Conservation (phyloP, 352 stramenopile species). For the Peronospora belbahrii region DNA sequence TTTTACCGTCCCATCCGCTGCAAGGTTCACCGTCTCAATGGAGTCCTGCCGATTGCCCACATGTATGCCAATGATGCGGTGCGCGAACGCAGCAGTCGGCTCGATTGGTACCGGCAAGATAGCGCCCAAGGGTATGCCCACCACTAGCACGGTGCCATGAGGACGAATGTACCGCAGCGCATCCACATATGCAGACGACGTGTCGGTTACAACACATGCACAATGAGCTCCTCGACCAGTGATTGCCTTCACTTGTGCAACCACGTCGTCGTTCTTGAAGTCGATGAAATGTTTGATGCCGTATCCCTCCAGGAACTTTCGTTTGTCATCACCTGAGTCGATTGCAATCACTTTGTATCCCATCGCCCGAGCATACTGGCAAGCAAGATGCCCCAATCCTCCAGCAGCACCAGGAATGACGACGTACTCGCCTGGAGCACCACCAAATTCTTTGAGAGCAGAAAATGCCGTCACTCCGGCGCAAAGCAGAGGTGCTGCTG, state of each 20-base stretch:
- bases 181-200: slow-evolving; percentile 40
- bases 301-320: slow-evolving; percentile 45
- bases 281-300: slow-evolving; percentile 68
- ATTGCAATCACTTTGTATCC: slow-evolving; percentile 64
- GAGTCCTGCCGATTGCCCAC: slow-evolving; percentile 49
- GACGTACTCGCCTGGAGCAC: slow-evolving; percentile 30
- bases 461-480: slow-evolving; percentile 80
- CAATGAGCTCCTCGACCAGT: slow-evolving; percentile 31
- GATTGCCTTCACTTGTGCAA: slow-evolving; percentile 27
- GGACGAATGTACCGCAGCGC: slow-evolving; percentile 53
- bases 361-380: slow-evolving; percentile 67
- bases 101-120: slow-evolving; percentile 12
- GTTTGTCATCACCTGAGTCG: slow-evolving; percentile 49
- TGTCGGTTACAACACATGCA: slow-evolving; percentile 64
- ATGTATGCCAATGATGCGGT: slow-evolving; percentile 42
- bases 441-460: slow-evolving; percentile 50
- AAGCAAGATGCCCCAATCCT: slow-evolving; percentile 63
- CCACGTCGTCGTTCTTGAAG: slow-evolving; percentile 38
- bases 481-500: slow-evolving; percentile 69
- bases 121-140: slow-evolving; percentile 52
- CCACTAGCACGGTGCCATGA: slow-evolving; percentile 49
- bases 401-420: slow-evolving; percentile 56
- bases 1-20: slow-evolving; percentile 29
- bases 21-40: slow-evolving; percentile 42
- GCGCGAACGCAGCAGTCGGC: slow-evolving; percentile 5